Conservation (phyloP, 2,329 filamentous ascomycete species). For the Trichoderma koningiopsis region DNA sequence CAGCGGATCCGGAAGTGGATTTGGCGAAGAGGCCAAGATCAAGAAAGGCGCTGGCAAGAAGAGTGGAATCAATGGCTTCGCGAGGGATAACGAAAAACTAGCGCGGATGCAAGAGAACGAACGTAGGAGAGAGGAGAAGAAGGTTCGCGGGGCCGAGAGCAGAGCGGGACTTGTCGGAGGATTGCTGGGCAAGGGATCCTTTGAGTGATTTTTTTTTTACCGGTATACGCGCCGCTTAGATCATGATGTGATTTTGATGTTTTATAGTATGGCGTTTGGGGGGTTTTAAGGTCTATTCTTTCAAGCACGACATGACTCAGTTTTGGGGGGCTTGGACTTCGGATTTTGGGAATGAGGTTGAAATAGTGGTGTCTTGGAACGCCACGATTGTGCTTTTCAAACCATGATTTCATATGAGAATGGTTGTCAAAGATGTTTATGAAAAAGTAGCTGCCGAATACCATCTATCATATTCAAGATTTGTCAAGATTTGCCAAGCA, state of each 20-base stretch:
- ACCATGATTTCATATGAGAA: background rate
- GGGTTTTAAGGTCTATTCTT: background rate
- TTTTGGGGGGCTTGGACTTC: slow-evolving; percentile 2
- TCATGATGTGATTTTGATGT: background rate
- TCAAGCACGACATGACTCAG: background rate
- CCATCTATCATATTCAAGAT: background rate
- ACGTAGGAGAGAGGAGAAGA: slow-evolving; percentile 59
- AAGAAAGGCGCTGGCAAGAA: slow-evolving; percentile 63
- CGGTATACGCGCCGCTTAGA: background rate
- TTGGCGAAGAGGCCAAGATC: slow-evolving; percentile 56
- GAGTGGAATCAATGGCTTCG: slow-evolving; percentile 63
- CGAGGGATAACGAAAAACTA: slow-evolving; percentile 59
- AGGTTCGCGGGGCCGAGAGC: slow-evolving; percentile 59
- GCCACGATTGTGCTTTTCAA: background rate
- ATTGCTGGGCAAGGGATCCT: slow-evolving; percentile 56
- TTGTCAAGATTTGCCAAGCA: background rate
- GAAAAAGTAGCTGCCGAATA: background rate
- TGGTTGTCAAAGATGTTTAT: background rate
- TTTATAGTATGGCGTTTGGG: background rate
- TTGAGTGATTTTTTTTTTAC: slow-evolving; percentile 34
- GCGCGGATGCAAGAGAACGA: slow-evolving; percentile 59
- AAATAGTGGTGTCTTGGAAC: background rate
- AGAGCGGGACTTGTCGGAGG: slow-evolving; percentile 60
- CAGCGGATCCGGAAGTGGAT: slow-evolving; percentile 41
- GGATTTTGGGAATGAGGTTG: background rate